Base-by-base conservation (phyloP, 2,329 filamentous ascomycete species). In the Colletotrichum chlorophyti region DNA sequence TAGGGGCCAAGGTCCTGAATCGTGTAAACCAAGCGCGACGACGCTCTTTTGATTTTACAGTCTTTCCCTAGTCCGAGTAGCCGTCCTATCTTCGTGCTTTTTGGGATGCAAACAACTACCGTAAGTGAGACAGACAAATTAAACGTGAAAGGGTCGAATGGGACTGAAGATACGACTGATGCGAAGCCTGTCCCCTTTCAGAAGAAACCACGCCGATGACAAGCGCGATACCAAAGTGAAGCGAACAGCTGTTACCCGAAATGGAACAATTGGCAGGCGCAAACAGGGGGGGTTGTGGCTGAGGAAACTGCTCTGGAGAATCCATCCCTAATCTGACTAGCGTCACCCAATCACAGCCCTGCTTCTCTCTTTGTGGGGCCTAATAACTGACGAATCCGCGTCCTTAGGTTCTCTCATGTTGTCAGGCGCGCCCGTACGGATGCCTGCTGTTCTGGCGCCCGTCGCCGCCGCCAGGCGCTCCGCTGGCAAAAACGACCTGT, bases 351-450 rank as follows among this genome's bases (percentile, higher is more conserved):
- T 53, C 48, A 43, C 21, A 34, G 32, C 40, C 34, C 34, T 23
- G 31, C 23, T 37, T 41, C 21, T 19, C 40, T 9, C n/a, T n/a
- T n/a, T n/a, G n/a, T n/a, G n/a, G n/a, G n/a, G n/a, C n/a, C n/a
- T n/a, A n/a, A n/a, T n/a, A n/a, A n/a, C n/a, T n/a, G n/a, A 32
- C 19, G 42, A 19, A 45, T 10, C 6, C 26, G n/a, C 34, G 29
- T 24, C 27, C n/a, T 34, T 7, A 31, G n/a, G 43, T 29, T 51
- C 38, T 43, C 43, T 55, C 43, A 55, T 55, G 57, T 57, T 57
- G 51, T 60, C 57, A 60, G 57, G 57, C 57, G 52, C 51, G 57
- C 57, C 54, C 32, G 46, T 34, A 38, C n/a, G n/a, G n/a, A n/a
- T 23, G 31, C 29, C 27, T 35, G 26, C 49, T 34, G 17, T 29